Evolutionary conservation across 2,329 filamentous ascomycete genomes (phyloP), one percentile per base, ranked within the genome.

Genomic region (Beauveria brongniartii): DNA sequence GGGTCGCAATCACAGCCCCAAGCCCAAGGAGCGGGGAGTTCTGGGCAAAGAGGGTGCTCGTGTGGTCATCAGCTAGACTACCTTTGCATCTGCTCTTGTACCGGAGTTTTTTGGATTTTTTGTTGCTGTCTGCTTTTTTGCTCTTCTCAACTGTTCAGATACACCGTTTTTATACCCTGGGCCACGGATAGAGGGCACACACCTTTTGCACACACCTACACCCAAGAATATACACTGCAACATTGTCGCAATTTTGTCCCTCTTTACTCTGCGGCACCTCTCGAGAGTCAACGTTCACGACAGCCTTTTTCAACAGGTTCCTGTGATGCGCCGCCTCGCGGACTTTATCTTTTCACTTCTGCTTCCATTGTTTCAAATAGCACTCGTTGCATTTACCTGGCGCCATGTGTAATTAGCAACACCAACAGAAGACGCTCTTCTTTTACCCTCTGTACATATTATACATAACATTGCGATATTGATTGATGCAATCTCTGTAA

Each of bases 11-110:
- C 87, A 92, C 73, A 97, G 92, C 71, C 94, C 94, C 1, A 97
- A 96, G 77, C 92, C 92, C 28, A 93, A 91, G 73, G 92, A 97
- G 76, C 84, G 91, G 60, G 94, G 94, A 62, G 92, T 99, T 8
- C 72, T 99, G 62, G 94, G 94, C 61, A 97, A 97, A 71, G 92
- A 97, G 72, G 94, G 94, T 18, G 92, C 94, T 12, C 82, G 94
- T 71, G 87, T 91, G 65, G 83, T 93, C 61, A 88, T 93, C 70
- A 87, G 84, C 67, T 89, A 78, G 64, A 41, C 52, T 48, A 37
- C 28, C 7, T 22, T 46, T 43, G 37, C 40, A 7, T 12, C 14
- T 50, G 20, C 18, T 22, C 46, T 58, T 41, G 26, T 14, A 20
- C 26, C 18, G 48, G 48, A 59, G 57, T 59, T 43, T 24, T 20